These are phyloP conservation scores for Dillenia turbinata DNA, from an alignment of 164 flowering plant genomes.

Conservation along the genomic window DNA sequence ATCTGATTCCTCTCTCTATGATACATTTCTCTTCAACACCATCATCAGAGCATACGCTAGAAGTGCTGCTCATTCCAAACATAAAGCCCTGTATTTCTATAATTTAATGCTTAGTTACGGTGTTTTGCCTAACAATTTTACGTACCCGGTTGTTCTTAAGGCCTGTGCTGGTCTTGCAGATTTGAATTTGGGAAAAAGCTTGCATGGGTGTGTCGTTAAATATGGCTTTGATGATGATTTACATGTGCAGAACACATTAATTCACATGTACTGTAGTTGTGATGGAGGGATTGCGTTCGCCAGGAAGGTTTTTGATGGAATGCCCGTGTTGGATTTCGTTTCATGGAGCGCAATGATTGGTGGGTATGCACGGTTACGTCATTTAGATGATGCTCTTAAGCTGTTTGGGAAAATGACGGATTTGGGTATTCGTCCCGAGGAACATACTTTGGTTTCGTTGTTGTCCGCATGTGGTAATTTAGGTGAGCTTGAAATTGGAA, in stretches of 20 bases:
- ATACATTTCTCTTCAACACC: conserved; percentile 18
- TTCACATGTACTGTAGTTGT: conserved; percentile 11
- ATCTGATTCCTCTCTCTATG: not conserved
- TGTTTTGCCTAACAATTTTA: conserved; percentile 16
- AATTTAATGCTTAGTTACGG: conserved; percentile 6
- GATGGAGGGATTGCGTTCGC: conserved; percentile 31
- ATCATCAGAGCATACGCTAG: conserved; percentile 15
- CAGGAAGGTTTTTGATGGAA: conserved; percentile 38
- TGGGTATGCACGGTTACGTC: conserved; percentile 34
- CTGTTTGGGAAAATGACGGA: conserved; percentile 36
- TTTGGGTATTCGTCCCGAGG: conserved; percentile 36
- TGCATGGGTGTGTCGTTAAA: conserved; percentile 14
- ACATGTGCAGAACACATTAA: conserved; percentile 14
- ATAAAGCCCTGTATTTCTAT: conserved; percentile 4
- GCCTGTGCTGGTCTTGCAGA: conserved; percentile 14
- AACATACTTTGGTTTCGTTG: conserved; percentile 43
- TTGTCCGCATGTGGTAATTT: conserved; percentile 46
- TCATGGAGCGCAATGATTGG: conserved; percentile 59
- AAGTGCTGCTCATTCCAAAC: not conserved
- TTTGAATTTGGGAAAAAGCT: conserved; percentile 3
- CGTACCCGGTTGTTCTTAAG: conserved; percentile 19
- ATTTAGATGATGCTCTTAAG: conserved; percentile 9
- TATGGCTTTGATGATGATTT: conserved; percentile 9
- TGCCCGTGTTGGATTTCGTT: conserved; percentile 33
- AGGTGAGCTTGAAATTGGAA: conserved; percentile 53